Evolutionary conservation across 208 protist genomes (phyloP), one percentile per base, ranked within the genome.

Genomic region (Naegleria gruberi): DNA sequence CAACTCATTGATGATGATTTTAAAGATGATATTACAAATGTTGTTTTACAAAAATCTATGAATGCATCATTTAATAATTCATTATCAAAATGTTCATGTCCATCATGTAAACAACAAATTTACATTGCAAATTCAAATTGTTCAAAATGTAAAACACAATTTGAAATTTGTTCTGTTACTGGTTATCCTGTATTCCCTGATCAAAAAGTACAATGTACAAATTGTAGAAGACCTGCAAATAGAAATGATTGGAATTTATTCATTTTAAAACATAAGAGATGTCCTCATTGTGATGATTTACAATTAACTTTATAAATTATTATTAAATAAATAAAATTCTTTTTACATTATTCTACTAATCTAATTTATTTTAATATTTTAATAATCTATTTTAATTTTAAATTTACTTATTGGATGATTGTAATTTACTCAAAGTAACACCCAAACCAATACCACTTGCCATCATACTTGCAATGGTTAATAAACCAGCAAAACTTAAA

Each of bases 191-290:
- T 87, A n/a, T 3, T 37, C 1, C 8, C 8, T n/a, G 83, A 46
- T 55, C 43, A 87, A 41, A 46, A 40, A 37, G 83, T 87, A 12
- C 30, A 41, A 10, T 87, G 83, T 37, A 55, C 83, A 5, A 55
- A 87, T 12, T 87, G 83, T 55, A 26, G 42, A 4, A 55, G 6
- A 55, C 43, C 83, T 55, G 12, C 83, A 0, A 87, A 87, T 55
- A 51, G 44, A 10, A 87, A 26, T 19, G 83, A 87, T 87, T 87
- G 83, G 83, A 87, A 87, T 37, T 41, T 42, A 10, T 87, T 42
- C n/a, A 87, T 87, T 40, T 41, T 55, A 30, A 87, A 87, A 55
- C 17, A 41, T 40, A 87, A 87, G 83, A 87, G 34, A 42, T 87
- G 83, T 87, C 83, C 83, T 41, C 6, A 55, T 87, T 87, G 83